Percentiles rank a stretch among this genome's conserved stretches.
phyloP scores from a whole-genome alignment of 176 grass and related monocot genomes.

The Metroxylon sagu region DNA sequence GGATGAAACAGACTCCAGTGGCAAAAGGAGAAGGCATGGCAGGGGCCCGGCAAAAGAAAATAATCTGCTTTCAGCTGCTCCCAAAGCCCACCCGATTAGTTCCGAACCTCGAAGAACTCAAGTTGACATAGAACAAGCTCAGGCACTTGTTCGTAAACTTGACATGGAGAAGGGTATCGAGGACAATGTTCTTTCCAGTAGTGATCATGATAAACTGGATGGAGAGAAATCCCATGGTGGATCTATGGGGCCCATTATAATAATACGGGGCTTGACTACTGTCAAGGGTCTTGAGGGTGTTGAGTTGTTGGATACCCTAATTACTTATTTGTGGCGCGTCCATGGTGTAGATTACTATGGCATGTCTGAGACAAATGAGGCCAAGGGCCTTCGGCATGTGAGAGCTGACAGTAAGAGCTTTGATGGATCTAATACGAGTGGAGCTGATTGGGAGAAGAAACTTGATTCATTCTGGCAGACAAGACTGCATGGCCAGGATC shows the following conservation, averaged over 20 bases:
- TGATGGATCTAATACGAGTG: conserved; percentile 42
- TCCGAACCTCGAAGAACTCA: conserved; percentile 68
- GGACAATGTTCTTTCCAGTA: conserved; percentile 56
- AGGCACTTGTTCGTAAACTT: conserved; percentile 62
- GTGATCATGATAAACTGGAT: conserved; percentile 58
- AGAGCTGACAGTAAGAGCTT: conserved; percentile 65
- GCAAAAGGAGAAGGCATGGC: conserved; percentile 68
- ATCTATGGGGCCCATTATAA: conserved; percentile 97
- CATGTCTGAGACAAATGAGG: conserved; percentile 57
- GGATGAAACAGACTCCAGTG: conserved; percentile 63
- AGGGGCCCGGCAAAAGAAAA: conserved; percentile 58
- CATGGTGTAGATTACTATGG: conserved; percentile 99
- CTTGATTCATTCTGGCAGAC: conserved; percentile 74
- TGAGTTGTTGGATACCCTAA: conserved; percentile 78
- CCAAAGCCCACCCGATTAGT: conserved; percentile 62
- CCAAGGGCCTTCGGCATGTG: conserved; percentile 71
- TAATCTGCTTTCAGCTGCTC: conserved; percentile 53
- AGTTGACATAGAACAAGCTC: conserved; percentile 70
- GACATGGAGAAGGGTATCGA: conserved; percentile 85
- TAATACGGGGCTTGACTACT: conserved; percentile 82
- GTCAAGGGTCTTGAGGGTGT: conserved; percentile 96
- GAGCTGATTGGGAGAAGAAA: conserved; percentile 89
- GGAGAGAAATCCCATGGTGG: conserved; percentile 81
- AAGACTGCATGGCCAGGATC: conserved; percentile 78
- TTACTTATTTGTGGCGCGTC: conserved; percentile 93